A percentile compares a stretch with the other conserved stretches of the same genome.
These are phyloP conservation scores for Acorus gramineus DNA, from an alignment of 106 monocot genomes.

Conservation along the genomic window DNA sequence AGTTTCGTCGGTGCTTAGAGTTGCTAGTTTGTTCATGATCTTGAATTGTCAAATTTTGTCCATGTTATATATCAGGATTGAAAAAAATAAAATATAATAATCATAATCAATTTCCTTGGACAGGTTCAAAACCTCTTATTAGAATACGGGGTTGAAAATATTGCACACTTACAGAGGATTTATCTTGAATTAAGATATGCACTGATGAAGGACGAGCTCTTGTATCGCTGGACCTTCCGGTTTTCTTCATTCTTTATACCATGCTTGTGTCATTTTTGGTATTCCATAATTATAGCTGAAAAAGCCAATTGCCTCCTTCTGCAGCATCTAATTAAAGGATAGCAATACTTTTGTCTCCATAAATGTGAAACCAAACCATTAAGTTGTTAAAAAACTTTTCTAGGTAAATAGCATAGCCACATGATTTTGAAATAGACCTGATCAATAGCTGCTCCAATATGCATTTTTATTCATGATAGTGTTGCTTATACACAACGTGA, in stretches of 20 bases:
- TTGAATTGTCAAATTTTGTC: no score
- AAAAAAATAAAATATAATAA: no score
- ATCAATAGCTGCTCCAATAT: no score
- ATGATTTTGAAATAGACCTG: no score
- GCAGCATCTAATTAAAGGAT: constrained; percentile 87
- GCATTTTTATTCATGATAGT: no score
- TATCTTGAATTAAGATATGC: constrained; percentile 89
- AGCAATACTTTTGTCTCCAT: constrained; percentile 61
- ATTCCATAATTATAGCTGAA: no score
- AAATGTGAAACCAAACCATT: constrained; percentile 78
- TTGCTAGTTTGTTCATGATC: no score
- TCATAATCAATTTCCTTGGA: background rate
- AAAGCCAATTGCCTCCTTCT: constrained; percentile 3
- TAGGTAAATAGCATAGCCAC: constrained; percentile 32
- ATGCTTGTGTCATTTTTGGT: no score
- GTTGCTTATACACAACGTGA: no score
- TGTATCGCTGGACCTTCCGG: constrained; percentile 97
- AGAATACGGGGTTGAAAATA: constrained; percentile 75
- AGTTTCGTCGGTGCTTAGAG: no score
- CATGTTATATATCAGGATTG: no score
- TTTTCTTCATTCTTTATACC: constrained; percentile 2
- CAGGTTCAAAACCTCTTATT: constrained; percentile 84
- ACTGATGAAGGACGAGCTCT: constrained; percentile 93
- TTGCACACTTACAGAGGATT: constrained; percentile 74
- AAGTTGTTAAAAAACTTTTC: constrained; percentile 82